phyloP scores from a whole-genome alignment of 75 land plant species.

The Larix kaempferi region DNA sequence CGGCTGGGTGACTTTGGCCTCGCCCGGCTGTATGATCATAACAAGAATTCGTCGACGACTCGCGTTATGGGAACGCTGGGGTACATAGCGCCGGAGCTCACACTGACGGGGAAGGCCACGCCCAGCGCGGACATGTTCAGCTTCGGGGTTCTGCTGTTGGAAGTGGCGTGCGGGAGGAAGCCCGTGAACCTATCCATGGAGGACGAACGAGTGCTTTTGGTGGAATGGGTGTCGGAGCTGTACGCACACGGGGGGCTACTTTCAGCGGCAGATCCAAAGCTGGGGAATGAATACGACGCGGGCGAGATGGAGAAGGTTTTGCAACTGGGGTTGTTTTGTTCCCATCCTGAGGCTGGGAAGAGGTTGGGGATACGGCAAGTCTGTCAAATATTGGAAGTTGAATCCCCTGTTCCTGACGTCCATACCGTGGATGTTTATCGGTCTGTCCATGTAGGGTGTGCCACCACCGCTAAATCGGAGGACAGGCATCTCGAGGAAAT shows the following conservation, averaged over 20 bases:
- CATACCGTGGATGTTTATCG: too few species aligned
- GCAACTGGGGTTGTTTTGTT: conserved; percentile 31
- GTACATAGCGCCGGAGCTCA: conserved; percentile 39
- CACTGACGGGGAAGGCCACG: conserved; percentile 19
- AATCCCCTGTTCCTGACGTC: neutral
- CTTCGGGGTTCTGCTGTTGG: conserved; percentile 31
- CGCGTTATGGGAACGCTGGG: conserved; percentile 29
- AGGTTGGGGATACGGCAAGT: conserved; percentile 28
- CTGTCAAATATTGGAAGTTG: conserved; percentile 14
- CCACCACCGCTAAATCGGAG: too few species aligned
- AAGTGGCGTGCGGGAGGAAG: conserved; percentile 22
- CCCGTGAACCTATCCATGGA: neutral
- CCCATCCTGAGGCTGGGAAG: conserved; percentile 13
- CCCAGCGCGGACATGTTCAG: conserved; percentile 15
- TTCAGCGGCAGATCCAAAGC: neutral
- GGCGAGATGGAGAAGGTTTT: conserved; percentile 21
- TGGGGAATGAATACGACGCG: conserved; percentile 3
- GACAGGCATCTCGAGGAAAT: too few species aligned
- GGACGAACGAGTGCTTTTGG: neutral
- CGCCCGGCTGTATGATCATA: conserved; percentile 26
- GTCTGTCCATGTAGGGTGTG: too few species aligned
- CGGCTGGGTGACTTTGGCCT: conserved; percentile 32
- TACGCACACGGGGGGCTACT: neutral
- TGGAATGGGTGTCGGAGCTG: conserved; percentile 16
- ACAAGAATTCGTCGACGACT: conserved; percentile 16